Conservation (phyloP, 192 early-diverging fungal species). For the Allomyces arbusculus region DNA sequence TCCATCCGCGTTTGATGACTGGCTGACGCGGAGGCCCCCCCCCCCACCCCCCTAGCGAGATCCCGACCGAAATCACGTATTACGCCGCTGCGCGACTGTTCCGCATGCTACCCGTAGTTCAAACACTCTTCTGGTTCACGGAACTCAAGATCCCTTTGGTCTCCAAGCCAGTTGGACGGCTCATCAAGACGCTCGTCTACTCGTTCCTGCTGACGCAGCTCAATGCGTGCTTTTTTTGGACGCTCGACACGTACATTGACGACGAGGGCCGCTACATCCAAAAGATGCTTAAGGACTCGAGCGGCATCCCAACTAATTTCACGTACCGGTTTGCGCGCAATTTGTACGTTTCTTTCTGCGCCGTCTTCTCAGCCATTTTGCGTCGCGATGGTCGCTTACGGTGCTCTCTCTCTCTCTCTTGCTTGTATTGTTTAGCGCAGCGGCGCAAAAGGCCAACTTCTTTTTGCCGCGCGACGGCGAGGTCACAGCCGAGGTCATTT, state of each 20-base stretch:
- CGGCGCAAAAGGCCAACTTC: not conserved
- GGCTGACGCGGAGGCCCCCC: too few relatives aligned
- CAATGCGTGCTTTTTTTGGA: not conserved
- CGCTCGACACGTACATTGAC: not conserved
- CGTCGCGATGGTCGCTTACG: not conserved
- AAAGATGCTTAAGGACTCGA: too few relatives aligned
- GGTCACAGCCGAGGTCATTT: not conserved
- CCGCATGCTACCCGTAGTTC: not conserved
- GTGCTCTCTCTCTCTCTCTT: too few relatives aligned
- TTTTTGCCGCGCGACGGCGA: not conserved
- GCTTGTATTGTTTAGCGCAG: not conserved
- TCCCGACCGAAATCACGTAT: not conserved
- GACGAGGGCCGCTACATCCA: too few relatives aligned
- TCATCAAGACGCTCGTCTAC: not conserved
- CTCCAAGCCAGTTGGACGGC: not conserved
- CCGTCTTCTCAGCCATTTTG: too few relatives aligned
- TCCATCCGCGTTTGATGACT: not conserved
- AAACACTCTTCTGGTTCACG: not conserved
- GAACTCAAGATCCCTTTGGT: not conserved
- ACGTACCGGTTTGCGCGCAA: too few relatives aligned
- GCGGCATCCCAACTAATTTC: too few relatives aligned
- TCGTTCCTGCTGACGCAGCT: not conserved
- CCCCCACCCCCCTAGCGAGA: not conserved
- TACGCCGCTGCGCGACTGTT: not conserved
- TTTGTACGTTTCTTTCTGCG: too few relatives aligned